A percentile compares a stretch with the other conserved stretches of the same genome.
These are phyloP conservation scores for Myxozyma vanderwaltii DNA, from an alignment of 805 yeast species.

Conservation along the genomic window DNA sequence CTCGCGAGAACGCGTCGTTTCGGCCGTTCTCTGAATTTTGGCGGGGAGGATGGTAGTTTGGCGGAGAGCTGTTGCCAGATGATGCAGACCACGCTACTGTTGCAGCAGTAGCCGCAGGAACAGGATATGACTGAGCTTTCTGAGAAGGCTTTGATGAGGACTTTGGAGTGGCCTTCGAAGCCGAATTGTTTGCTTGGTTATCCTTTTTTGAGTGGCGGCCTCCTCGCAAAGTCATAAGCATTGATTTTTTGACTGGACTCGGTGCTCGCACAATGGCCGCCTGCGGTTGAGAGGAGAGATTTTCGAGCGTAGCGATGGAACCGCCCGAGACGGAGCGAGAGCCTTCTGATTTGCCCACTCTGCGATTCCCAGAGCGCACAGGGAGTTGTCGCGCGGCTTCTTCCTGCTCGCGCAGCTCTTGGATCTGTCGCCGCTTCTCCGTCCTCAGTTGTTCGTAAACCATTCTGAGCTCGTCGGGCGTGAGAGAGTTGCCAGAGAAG, in stretches of 20 bases:
- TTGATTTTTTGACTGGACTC: constrained; percentile 30
- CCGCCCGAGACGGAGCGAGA: constrained; percentile 20
- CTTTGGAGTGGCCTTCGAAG: not conserved
- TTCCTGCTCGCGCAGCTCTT: constrained; percentile 8
- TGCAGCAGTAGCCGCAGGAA: constrained; percentile 28
- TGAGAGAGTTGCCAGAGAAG: constrained; percentile 24
- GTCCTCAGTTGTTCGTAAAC: constrained; percentile 28
- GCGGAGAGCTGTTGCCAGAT: constrained; percentile 9
- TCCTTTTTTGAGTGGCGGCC: constrained; percentile 23
- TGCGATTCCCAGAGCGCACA: constrained; percentile 7
- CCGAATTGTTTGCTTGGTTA: not conserved
- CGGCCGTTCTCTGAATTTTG: constrained; percentile 7
- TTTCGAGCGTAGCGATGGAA: not conserved
- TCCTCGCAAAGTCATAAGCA: constrained; percentile 33
- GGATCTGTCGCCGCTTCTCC: constrained; percentile 18
- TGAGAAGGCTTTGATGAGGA: not conserved
- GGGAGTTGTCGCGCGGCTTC: constrained; percentile 11
- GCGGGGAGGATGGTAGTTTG: not conserved
- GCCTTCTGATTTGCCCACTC: constrained; percentile 1
- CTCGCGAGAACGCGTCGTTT: not conserved
- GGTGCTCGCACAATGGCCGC: constrained; percentile 11
- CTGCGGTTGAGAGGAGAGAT: not conserved
- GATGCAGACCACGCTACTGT: constrained; percentile 23
- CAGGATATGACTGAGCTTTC: not conserved
- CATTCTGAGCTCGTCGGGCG: constrained; percentile 16